phyloP scores from a whole-genome alignment of 768 basidiomycete species.

The Leccinum broughii region DNA sequence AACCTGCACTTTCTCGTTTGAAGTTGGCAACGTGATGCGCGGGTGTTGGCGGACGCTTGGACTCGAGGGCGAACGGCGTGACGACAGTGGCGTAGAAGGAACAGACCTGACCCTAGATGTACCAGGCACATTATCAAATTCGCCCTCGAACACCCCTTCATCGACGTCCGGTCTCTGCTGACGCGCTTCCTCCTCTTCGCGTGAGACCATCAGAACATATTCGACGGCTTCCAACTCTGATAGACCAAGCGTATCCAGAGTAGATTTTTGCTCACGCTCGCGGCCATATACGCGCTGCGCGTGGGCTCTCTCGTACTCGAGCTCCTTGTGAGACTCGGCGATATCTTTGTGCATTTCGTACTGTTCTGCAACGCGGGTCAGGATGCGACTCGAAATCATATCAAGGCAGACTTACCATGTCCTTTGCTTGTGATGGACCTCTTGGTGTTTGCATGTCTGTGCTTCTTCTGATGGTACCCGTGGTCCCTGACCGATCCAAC shows the following conservation, averaged over 20 bases:
- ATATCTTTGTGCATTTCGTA: conserved; percentile 64
- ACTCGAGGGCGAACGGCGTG: conserved; percentile 20
- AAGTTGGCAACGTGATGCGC: conserved; percentile 28
- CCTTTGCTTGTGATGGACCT: conserved; percentile 41
- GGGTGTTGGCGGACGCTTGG: conserved; percentile 31
- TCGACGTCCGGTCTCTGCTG: conserved; percentile 31
- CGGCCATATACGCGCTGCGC: conserved; percentile 42
- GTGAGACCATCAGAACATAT: conserved; percentile 82
- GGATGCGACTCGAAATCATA: background rate
- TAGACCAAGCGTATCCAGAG: conserved; percentile 64
- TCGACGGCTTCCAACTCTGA: conserved; percentile 75
- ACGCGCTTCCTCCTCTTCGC: conserved; percentile 58
- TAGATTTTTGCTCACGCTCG: conserved; percentile 56
- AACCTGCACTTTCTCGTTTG: conserved; percentile 56
- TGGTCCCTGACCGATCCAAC: conserved; percentile 46
- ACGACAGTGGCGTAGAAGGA: conserved; percentile 8
- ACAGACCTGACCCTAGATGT: conserved; percentile 12
- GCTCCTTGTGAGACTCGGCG: conserved; percentile 51
- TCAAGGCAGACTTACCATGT: conserved; percentile 39
- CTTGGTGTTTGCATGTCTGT: conserved; percentile 28
- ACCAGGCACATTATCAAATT: conserved; percentile 33
- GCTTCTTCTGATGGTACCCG: conserved; percentile 35
- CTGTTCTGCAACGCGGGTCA: conserved; percentile 47
- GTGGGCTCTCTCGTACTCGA: conserved; percentile 50
- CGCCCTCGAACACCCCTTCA: conserved; percentile 58